A percentile compares a stretch with the other conserved stretches of the same genome.
phyloP scores from a whole-genome alignment of 164 flowering plant genomes.

The Chimonanthus salicifolius region DNA sequence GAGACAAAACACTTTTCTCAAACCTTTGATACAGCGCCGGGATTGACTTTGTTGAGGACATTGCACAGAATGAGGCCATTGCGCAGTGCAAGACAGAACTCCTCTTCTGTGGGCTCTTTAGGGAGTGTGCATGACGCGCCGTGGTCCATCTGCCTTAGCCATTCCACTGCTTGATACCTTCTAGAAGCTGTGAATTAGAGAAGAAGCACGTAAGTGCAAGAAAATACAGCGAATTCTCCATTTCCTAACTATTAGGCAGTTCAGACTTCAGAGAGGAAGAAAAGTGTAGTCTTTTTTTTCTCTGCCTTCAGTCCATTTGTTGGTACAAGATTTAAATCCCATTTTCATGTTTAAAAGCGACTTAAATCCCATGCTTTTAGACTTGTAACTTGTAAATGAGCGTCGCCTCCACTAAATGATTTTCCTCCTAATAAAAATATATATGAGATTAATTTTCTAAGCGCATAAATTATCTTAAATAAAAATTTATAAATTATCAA shows the following conservation, averaged over 20 bases:
- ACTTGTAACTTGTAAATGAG: no score
- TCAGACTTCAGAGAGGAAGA: not conserved
- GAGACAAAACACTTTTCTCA: not conserved
- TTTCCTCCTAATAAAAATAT: no score
- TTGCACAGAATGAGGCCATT: constrained; percentile 92
- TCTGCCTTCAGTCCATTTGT: no score
- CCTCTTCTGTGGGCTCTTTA: constrained; percentile 66
- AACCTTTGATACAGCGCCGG: constrained; percentile 84
- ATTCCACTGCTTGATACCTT: constrained; percentile 68
- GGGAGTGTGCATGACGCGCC: constrained; percentile 48
- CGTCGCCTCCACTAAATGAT: no score
- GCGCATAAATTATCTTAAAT: no score
- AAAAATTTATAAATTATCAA: no score
- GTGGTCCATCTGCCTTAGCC: constrained; percentile 76
- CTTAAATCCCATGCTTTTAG: no score
- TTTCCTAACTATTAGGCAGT: not conserved
- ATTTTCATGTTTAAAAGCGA: no score
- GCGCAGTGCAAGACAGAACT: constrained; percentile 68
- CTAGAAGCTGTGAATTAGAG: constrained; percentile 38
- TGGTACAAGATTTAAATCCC: not conserved
- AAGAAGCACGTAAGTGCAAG: not conserved
- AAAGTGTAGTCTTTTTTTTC: no score
- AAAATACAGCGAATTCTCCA: not conserved
- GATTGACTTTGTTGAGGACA: constrained; percentile 83
- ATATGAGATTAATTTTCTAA: no score